Percentiles rank a stretch among this genome's conserved stretches.
phyloP scores from a whole-genome alignment of 1,139 yeast genomes.

The Diutina scorzettiae region DNA sequence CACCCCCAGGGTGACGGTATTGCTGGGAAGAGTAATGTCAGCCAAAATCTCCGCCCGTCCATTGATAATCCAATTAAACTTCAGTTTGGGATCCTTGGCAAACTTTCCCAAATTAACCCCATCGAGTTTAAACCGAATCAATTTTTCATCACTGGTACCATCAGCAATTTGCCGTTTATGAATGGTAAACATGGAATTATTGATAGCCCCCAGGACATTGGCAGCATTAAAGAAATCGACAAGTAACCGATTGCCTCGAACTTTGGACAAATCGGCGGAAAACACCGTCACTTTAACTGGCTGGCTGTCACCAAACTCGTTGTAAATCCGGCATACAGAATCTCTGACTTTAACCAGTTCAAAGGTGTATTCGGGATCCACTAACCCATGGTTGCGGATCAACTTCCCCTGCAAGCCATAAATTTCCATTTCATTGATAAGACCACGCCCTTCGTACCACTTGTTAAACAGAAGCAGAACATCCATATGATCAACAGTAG shows the following conservation, averaged over 20 bases:
- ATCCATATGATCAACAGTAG: slow-evolving; percentile 42
- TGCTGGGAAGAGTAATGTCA: slow-evolving; percentile 54
- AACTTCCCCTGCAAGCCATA: slow-evolving; percentile 46
- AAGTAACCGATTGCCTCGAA: slow-evolving; percentile 46
- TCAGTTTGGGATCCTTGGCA: slow-evolving; percentile 26
- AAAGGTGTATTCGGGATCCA: slow-evolving; percentile 35
- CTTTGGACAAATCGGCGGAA: slow-evolving; percentile 50
- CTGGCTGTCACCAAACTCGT: slow-evolving; percentile 11
- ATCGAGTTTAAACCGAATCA: slow-evolving; percentile 52
- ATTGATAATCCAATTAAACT: slow-evolving; percentile 58
- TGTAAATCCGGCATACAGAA: slow-evolving; percentile 34
- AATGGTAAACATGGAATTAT: slow-evolving; percentile 62
- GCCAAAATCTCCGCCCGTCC: slow-evolving; percentile 62
- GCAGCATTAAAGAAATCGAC: slow-evolving; percentile 59
- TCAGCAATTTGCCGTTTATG: slow-evolving; percentile 39
- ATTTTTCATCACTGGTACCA: slow-evolving; percentile 18
- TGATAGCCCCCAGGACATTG: slow-evolving; percentile 60
- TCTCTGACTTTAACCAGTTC: slow-evolving; percentile 43
- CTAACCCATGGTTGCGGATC: slow-evolving; percentile 14
- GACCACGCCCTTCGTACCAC: slow-evolving; percentile 61
- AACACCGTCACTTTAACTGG: slow-evolving; percentile 47
- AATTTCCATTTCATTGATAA: slow-evolving; percentile 49
- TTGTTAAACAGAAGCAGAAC: slow-evolving; percentile 51
- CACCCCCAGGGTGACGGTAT: slow-evolving; percentile 7
- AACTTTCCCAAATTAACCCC: slow-evolving; percentile 44